Evolutionary conservation across 208 protist species (phyloP).

Genomic region (Lotmaria passim): DNA sequence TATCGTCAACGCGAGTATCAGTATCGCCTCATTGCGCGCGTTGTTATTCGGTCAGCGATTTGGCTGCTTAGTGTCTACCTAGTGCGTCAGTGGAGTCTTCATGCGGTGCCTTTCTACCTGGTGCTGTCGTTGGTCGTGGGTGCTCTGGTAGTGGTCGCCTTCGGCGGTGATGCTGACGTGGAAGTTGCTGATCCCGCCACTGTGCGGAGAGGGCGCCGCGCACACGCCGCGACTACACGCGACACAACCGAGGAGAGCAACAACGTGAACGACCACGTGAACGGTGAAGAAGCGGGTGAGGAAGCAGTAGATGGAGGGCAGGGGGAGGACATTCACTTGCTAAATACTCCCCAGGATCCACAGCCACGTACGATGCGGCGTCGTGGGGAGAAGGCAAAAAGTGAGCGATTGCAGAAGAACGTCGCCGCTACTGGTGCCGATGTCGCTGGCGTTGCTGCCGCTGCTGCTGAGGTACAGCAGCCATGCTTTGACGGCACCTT

Average conservation of each 20-base stretch:
- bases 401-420: not conserved
- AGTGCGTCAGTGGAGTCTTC: slow-evolving; percentile 19
- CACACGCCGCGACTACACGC: not conserved
- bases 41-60: slow-evolving; percentile 34
- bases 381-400: not conserved
- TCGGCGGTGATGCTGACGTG: not conserved
- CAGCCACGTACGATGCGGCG: not conserved
- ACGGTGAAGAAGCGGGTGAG: not conserved
- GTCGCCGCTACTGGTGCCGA: not conserved
- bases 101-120: slow-evolving; percentile 42
- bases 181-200: not conserved
- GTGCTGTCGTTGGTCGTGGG: slow-evolving; percentile 30
- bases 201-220: not conserved
- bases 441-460: no score
- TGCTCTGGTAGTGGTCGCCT: not conserved
- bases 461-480: not conserved
- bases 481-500: slow-evolving; percentile 5
- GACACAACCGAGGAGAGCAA: not conserved
- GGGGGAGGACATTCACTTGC: no score
- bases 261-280: no score
- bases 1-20: slow-evolving; percentile 17
- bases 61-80: slow-evolving; percentile 49
- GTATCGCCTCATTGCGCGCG: slow-evolving; percentile 6
- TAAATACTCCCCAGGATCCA: not conserved
- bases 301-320: not conserved